Conservation (phyloP, 2,329 filamentous ascomycete species). For the Fonsecaea monophora region DNA sequence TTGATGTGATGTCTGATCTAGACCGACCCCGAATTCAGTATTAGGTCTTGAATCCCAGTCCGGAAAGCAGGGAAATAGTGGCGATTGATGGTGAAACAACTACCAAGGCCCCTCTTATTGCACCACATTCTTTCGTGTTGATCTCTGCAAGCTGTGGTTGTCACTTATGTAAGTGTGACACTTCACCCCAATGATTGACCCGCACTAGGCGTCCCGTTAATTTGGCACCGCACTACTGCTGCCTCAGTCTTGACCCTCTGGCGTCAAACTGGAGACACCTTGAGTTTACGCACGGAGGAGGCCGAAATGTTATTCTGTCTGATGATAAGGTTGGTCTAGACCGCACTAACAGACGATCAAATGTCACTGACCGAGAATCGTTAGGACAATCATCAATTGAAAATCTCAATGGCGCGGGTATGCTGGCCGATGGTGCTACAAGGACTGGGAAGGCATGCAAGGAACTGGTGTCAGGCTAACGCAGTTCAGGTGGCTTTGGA, state of each 20-base stretch:
- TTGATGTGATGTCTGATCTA: background rate
- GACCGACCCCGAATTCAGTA: background rate
- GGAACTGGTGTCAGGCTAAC: background rate
- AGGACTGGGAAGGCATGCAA: background rate
- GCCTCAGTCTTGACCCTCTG: background rate
- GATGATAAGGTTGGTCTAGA: background rate
- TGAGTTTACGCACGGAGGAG: background rate
- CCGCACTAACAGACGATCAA: background rate
- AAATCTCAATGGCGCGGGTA: background rate
- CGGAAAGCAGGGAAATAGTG: background rate
- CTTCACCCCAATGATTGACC: background rate
- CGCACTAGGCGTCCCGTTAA: background rate
- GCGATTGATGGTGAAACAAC: background rate
- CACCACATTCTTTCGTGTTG: background rate
- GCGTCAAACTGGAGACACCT: background rate
- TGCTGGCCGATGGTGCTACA: background rate
- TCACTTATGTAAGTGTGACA: background rate
- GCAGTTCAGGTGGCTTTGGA: background rate
- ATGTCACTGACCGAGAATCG: background rate
- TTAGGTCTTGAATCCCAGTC: background rate
- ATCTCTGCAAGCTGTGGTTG: background rate
- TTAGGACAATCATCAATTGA: background rate
- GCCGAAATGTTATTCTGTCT: background rate
- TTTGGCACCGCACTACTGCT: background rate
- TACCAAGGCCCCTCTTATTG: background rate